phyloP scores from a whole-genome alignment of 2,329 filamentous ascomycete genomes.

The Sporothrix humicola region DNA sequence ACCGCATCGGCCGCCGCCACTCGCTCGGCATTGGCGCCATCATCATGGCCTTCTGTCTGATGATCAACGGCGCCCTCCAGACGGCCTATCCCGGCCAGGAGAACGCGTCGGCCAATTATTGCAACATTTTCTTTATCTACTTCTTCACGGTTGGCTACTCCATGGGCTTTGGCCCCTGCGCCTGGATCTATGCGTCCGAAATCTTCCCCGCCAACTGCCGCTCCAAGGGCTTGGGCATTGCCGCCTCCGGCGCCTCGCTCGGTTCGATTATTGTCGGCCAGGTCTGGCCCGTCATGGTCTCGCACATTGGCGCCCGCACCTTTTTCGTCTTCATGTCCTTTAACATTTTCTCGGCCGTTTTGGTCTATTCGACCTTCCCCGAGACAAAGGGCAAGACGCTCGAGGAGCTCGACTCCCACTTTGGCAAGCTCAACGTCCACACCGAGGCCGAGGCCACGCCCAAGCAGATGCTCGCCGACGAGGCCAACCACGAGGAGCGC shows the following conservation, averaged over 20 bases:
- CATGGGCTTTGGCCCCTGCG: slow-evolving; percentile 38
- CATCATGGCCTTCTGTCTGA: slow-evolving; percentile 45
- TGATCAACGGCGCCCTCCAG: slow-evolving; percentile 40
- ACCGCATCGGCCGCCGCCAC: slow-evolving; percentile 43
- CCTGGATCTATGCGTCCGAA: slow-evolving; percentile 39
- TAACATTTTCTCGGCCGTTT: slow-evolving; percentile 37
- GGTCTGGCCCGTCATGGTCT: slow-evolving; percentile 39
- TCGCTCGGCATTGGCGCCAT: slow-evolving; percentile 44
- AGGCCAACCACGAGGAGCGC: slow-evolving; percentile 29
- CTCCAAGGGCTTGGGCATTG: slow-evolving; percentile 38
- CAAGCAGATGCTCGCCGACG: slow-evolving; percentile 41
- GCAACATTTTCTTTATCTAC: slow-evolving; percentile 40
- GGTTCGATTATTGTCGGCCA: slow-evolving; percentile 39
- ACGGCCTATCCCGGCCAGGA: slow-evolving; percentile 37
- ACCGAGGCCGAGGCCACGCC: slow-evolving; percentile 40
- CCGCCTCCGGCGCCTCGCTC: slow-evolving; percentile 37
- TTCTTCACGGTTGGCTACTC: slow-evolving; percentile 40
- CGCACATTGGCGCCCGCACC: slow-evolving; percentile 37
- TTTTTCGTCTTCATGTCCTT: slow-evolving; percentile 41
- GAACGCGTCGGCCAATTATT: slow-evolving; percentile 37
- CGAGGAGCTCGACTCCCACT: slow-evolving; percentile 41
- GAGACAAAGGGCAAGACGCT: slow-evolving; percentile 48
- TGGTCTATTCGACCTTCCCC: slow-evolving; percentile 40
- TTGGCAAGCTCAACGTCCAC: slow-evolving; percentile 41
- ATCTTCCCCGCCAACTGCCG: slow-evolving; percentile 39